Evolutionary conservation across 352 stramenopile species (phyloP).

Genomic region (Phytophthora pisi): DNA sequence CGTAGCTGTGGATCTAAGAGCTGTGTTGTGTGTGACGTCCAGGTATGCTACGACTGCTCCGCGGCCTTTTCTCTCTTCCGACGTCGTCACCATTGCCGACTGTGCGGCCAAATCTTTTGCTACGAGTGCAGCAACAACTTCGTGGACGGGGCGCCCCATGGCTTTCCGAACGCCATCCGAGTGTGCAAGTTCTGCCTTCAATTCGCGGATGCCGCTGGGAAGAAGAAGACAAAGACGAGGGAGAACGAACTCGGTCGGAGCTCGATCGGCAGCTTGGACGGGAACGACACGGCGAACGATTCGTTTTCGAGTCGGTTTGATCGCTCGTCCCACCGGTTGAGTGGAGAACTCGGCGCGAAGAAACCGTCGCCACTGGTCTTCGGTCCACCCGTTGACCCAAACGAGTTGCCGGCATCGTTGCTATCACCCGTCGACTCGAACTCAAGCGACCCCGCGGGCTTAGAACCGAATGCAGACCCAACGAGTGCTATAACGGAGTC

Average conservation of each 20-base stretch:
- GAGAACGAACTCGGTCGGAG: slow-evolving; percentile 22
- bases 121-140: slow-evolving; percentile 84
- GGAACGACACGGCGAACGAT: slow-evolving; percentile 21
- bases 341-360: slow-evolving; percentile 13
- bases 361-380: slow-evolving; percentile 53
- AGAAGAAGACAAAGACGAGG: slow-evolving; percentile 28
- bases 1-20: background rate
- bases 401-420: slow-evolving; percentile 20
- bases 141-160: slow-evolving; percentile 63
- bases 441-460: slow-evolving; percentile 24
- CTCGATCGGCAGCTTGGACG: slow-evolving; percentile 31
- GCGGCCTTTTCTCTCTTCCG: slow-evolving; percentile 83
- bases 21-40: background rate
- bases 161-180: slow-evolving; percentile 60
- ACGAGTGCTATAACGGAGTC: slow-evolving; percentile 19
- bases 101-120: slow-evolving; percentile 88
- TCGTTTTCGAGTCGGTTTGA: slow-evolving; percentile 34
- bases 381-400: slow-evolving; percentile 29
- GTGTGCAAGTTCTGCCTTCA: slow-evolving; percentile 80
- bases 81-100: slow-evolving; percentile 85
- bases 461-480: slow-evolving; percentile 19
- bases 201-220: slow-evolving; percentile 51
- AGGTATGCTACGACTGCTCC: slow-evolving; percentile 88
- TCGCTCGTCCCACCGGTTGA: slow-evolving; percentile 23
- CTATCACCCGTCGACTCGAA: slow-evolving; percentile 42